These are phyloP conservation scores for Trichoderma orchidacearum DNA, from an alignment of 495 filamentous ascomycete genomes.

Conservation along the genomic window DNA sequence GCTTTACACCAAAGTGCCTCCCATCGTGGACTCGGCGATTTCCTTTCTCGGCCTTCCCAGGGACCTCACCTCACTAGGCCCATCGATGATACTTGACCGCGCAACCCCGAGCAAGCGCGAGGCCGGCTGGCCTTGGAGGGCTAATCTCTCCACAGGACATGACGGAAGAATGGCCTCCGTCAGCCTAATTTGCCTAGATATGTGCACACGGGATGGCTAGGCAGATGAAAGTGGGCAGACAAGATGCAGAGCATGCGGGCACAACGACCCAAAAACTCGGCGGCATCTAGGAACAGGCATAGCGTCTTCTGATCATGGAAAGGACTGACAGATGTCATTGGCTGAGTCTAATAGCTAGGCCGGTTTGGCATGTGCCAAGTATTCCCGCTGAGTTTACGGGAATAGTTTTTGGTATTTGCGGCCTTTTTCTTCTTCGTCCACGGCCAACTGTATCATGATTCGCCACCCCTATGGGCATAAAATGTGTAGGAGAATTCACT, in stretches of 20 bases:
- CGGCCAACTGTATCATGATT: not conserved
- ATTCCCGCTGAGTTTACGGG: not conserved
- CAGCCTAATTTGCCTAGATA: not conserved
- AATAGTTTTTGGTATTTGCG: not conserved
- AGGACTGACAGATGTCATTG: not conserved
- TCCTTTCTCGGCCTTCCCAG: not conserved
- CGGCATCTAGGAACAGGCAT: not conserved
- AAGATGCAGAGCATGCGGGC: not conserved
- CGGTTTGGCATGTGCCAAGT: not conserved
- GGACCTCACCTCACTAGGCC: not conserved
- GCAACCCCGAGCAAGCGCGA: not conserved
- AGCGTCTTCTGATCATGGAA: not conserved
- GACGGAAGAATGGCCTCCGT: not conserved
- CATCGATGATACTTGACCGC: not conserved
- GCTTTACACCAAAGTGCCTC: not conserved
- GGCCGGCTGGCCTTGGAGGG: not conserved
- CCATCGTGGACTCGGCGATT: constrained; percentile 1
- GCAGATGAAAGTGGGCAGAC: not conserved
- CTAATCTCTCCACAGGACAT: not conserved
- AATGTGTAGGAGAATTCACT: no score
- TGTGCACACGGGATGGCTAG: not conserved
- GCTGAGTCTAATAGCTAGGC: not conserved
- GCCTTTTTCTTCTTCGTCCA: not conserved
- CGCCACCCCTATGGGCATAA: no score
- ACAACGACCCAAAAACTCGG: not conserved